phyloP scores from a whole-genome alignment of 176 grass and related monocot genomes.

The Carex cristatella region DNA sequence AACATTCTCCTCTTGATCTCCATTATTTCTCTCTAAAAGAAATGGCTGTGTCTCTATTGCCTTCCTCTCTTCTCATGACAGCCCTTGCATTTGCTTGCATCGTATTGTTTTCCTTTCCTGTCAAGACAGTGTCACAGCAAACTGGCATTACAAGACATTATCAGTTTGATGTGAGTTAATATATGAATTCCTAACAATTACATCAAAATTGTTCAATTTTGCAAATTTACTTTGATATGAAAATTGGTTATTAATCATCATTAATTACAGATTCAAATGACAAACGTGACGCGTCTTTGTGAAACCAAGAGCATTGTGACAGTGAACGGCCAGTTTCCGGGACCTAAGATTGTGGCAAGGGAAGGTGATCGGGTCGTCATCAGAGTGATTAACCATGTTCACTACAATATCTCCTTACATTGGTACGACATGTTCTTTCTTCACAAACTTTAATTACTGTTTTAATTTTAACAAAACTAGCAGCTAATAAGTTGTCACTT shows the following conservation, averaged over 20 bases:
- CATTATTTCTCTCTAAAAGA: slow-evolving; percentile 18
- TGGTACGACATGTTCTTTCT: slow-evolving; percentile 27
- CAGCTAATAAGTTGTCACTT: neutral
- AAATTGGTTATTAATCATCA: neutral
- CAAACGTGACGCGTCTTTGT: slow-evolving; percentile 65
- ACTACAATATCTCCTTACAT: slow-evolving; percentile 72
- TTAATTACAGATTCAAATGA: slow-evolving; percentile 45
- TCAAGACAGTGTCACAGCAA: slow-evolving; percentile 14
- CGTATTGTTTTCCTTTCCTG: slow-evolving; percentile 10
- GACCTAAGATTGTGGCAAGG: slow-evolving; percentile 49
- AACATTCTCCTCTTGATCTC: slow-evolving; percentile 12
- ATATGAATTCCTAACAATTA: too few species aligned
- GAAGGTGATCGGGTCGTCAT: slow-evolving; percentile 67
- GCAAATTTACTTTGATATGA: neutral
- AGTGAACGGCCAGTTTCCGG: slow-evolving; percentile 78
- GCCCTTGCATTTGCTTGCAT: slow-evolving; percentile 8
- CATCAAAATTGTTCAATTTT: neutral
- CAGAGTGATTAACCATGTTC: slow-evolving; percentile 64
- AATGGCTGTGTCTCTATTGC: slow-evolving; percentile 21
- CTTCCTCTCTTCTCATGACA: slow-evolving; percentile 6
- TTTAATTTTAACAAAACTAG: neutral
- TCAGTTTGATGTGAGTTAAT: slow-evolving; percentile 56
- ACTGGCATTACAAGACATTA: slow-evolving; percentile 47
- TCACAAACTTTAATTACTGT: neutral
- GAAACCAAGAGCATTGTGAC: slow-evolving; percentile 67